A percentile compares a stretch with the other conserved stretches of the same genome.
phyloP scores from a whole-genome alignment of 345 rosid species.

The Populus pruinosa region DNA sequence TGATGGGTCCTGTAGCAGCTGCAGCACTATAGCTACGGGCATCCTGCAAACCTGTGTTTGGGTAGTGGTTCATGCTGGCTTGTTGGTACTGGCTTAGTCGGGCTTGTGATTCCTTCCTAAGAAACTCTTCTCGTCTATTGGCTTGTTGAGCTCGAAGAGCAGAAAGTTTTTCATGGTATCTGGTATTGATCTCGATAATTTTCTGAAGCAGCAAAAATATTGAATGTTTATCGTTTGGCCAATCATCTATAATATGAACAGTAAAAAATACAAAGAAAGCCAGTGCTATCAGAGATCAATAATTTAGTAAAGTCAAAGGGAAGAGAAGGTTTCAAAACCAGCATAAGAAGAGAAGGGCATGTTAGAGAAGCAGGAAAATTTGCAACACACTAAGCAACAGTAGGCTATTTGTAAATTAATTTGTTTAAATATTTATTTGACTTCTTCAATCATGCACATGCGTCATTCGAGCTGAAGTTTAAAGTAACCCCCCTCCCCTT shows the following conservation, averaged over 20 bases:
- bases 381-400: background rate
- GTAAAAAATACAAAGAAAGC: background rate
- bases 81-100: slow-evolving; percentile 17
- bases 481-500: background rate
- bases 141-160: slow-evolving; percentile 8
- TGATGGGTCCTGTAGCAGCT: background rate
- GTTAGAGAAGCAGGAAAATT: background rate
- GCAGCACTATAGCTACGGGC: slow-evolving; percentile 11
- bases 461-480: background rate
- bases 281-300: background rate
- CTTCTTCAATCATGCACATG: background rate
- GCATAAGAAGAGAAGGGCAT: background rate
- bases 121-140: slow-evolving; percentile 18
- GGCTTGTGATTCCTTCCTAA: slow-evolving; percentile 14
- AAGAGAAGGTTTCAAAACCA: background rate
- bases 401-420: background rate
- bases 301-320: background rate
- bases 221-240: background rate
- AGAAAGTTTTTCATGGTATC: slow-evolving; percentile 20
- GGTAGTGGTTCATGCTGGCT: slow-evolving; percentile 7
- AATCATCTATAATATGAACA: background rate
- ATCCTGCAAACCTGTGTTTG: slow-evolving; percentile 4
- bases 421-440: background rate
- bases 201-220: slow-evolving; percentile 7
- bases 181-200: slow-evolving; percentile 17